Evolutionary conservation across 2,329 filamentous ascomycete genomes (phyloP).

Genomic region (Teratosphaeria epicoccoides): DNA sequence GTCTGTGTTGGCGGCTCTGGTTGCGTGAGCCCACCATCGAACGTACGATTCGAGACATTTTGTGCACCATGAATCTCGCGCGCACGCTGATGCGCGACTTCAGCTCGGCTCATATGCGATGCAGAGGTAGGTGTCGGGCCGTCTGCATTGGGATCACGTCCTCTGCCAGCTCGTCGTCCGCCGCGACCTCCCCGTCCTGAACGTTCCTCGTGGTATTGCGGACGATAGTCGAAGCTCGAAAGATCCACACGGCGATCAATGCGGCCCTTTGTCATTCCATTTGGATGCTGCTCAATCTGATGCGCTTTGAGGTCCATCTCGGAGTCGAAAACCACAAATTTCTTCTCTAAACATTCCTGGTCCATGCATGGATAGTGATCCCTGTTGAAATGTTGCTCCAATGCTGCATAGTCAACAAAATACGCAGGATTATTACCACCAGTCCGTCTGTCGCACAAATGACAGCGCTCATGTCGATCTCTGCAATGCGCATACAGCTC

Average conservation of each 20-base stretch:
- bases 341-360: conserved; percentile 85
- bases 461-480: conserved; percentile 88
- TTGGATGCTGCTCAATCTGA: conserved; percentile 72
- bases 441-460: conserved; percentile 70
- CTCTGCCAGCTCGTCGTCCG: conserved; percentile 47
- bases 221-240: conserved; percentile 69
- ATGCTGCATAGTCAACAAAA: conserved; percentile 74
- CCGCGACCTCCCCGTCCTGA: conserved; percentile 35
- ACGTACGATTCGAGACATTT: conserved; percentile 66
- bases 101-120: conserved; percentile 71
- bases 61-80: conserved; percentile 85
- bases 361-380: conserved; percentile 83
- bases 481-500: conserved; percentile 90
- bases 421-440: conserved; percentile 68
- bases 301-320: conserved; percentile 94
- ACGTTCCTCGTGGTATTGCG: conserved; percentile 55
- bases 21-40: conserved; percentile 68
- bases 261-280: conserved; percentile 69
- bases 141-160: conserved; percentile 80
- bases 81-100: conserved; percentile 83
- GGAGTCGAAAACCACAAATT: conserved; percentile 92
- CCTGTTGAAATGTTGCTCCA: conserved; percentile 77
- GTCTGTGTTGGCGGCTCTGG: conserved; percentile 22
- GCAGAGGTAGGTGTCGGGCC: conserved; percentile 64
- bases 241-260: conserved; percentile 82